These are phyloP conservation scores for Mycogone perniciosa DNA, from an alignment of 2,329 filamentous ascomycete species.

Conservation along the genomic window DNA sequence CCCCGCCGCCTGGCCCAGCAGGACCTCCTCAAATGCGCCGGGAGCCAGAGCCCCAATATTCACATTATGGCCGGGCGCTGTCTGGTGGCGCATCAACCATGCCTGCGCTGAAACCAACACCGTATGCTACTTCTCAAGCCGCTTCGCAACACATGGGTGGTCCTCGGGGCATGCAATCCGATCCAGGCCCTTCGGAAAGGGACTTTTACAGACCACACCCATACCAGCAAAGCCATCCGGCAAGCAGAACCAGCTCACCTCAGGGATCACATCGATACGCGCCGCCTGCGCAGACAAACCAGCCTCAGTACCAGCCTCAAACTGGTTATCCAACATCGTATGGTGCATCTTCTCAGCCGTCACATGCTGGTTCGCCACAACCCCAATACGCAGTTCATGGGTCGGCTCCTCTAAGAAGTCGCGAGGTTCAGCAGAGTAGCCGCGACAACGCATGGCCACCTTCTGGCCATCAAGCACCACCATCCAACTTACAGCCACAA, in stretches of 20 bases:
- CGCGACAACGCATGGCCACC: constrained; percentile 32
- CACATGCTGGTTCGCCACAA: constrained; percentile 45
- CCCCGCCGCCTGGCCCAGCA: constrained; percentile 34
- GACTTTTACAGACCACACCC: constrained; percentile 44
- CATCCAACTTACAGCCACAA: constrained; percentile 16
- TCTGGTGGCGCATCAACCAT: constrained; percentile 39
- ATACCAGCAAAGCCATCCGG: constrained; percentile 29
- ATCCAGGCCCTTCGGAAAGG: constrained; percentile 29
- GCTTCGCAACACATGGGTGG: constrained; percentile 41
- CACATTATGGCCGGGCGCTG: constrained; percentile 35
- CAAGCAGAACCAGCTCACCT: constrained; percentile 38
- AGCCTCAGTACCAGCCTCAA: constrained; percentile 38
- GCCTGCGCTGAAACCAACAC: constrained; percentile 47
- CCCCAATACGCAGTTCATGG: constrained; percentile 48
- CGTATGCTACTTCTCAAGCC: constrained; percentile 42
- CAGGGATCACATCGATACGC: constrained; percentile 43
- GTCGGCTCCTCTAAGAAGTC: constrained; percentile 23
- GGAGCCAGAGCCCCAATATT: constrained; percentile 43
- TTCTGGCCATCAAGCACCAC: constrained; percentile 18
- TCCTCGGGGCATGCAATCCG: constrained; percentile 36
- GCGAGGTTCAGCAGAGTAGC: constrained; percentile 23
- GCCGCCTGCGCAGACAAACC: constrained; percentile 32
- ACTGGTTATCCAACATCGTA: constrained; percentile 38
- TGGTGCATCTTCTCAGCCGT: constrained; percentile 28
- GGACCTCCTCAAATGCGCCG: constrained; percentile 40